Base-by-base conservation (phyloP, 768 basidiomycete genomes). In the Hygrocybe punicea region DNA sequence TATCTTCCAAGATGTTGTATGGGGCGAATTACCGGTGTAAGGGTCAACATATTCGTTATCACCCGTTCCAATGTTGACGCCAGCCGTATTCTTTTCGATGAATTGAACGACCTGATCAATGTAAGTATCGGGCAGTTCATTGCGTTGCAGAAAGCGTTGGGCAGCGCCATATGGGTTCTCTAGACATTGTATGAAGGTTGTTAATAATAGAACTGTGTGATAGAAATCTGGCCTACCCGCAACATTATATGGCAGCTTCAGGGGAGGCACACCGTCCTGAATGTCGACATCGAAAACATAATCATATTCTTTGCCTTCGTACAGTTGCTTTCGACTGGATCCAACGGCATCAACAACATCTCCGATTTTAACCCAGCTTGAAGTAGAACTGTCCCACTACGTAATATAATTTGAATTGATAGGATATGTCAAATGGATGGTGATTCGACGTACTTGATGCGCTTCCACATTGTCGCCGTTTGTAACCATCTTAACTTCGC, bases 241-340 rank as follows among this genome's bases (percentile, higher is more conserved):
- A 23, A 82, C 84, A 68, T 98, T 98, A 71, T 91, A 98, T 0
- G 96, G 96, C 19, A 99, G 79, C 67, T 98, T 98, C 61, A 98
- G 77, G 6, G 95, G 87, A 10, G 96, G 95, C 14, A 84, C 85
- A 2, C 94, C 95, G 58, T 97, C 96, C 65, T 92, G 82, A 24
- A 98, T 87, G 65, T 98, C 97, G 35, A 99, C 95, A 66, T 97
- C 95, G 65, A 98, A 98, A n/a, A 99, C 96, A 65, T 97, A 97
- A 73, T 99, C 97, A 67, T 95, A 99, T 73, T 98, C 96, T 67
- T 87, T 87, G 16, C 97, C 97, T 63, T 93, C 72, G 66, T 89
- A 88, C n/a, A 97, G 79, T 71, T 95, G 91, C 71, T 91, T 95
- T 56, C 93, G 81, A n/a, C 84, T 84, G 35, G 87, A 84, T 21